phyloP scores from a whole-genome alignment of 2,329 filamentous ascomycete genomes.

The Aspergillus spinulosporus region DNA sequence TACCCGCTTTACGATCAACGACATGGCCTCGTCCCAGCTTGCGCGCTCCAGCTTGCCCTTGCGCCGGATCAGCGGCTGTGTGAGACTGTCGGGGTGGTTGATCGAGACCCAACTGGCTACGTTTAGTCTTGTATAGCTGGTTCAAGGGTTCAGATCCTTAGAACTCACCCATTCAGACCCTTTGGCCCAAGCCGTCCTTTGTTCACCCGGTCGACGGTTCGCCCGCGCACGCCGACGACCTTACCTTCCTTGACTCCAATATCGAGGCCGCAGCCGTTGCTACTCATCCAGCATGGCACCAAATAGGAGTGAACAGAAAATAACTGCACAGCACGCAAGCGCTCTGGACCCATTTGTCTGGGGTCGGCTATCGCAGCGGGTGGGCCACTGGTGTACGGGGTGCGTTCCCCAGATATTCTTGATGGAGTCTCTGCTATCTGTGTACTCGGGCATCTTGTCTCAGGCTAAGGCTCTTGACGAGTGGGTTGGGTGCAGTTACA shows the following conservation, averaged over 20 bases:
- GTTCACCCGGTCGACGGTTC: conserved; percentile 36
- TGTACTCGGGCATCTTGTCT: conserved; percentile 4
- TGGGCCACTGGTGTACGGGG: conserved; percentile 39
- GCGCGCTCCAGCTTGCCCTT: conserved; percentile 38
- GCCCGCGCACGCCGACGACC: conserved; percentile 39
- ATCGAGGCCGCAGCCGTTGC: conserved; percentile 40
- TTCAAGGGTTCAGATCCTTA: no score
- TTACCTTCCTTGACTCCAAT: conserved; percentile 40
- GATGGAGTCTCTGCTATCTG: conserved; percentile 32
- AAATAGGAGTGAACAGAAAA: neutral
- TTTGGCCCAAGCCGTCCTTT: conserved; percentile 40
- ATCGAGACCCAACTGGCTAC: conserved; percentile 31
- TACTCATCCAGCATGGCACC: conserved; percentile 10
- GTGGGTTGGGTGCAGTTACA: neutral
- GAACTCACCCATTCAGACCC: conserved; percentile 34
- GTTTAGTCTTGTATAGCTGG: no score
- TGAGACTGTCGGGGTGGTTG: conserved; percentile 33
- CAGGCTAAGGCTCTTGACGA: neutral
- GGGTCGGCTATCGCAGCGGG: conserved; percentile 33
- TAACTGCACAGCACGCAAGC: conserved; percentile 43
- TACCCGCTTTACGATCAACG: conserved; percentile 34
- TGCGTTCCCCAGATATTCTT: conserved; percentile 36
- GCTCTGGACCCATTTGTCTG: conserved; percentile 43
- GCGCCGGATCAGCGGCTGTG: conserved; percentile 34
- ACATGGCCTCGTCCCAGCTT: conserved; percentile 44